phyloP scores from a whole-genome alignment of 768 basidiomycete genomes.

The Tricholoma hemisulphureum region DNA sequence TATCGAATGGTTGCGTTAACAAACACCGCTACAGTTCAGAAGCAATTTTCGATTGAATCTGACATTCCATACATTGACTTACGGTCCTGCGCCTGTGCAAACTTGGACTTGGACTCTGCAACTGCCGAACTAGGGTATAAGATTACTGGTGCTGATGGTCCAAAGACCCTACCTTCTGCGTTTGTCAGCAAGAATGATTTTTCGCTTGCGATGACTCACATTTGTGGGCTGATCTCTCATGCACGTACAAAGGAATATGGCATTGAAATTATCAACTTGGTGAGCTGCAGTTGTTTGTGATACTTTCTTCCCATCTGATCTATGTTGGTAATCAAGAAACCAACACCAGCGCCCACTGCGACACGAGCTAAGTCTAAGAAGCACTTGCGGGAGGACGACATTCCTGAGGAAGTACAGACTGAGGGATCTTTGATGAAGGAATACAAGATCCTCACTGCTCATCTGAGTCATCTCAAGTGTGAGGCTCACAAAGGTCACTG shows the following conservation, averaged over 20 bases:
- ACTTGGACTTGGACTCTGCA: neutral
- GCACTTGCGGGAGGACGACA: neutral
- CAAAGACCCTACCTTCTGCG: neutral
- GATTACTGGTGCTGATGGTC: neutral
- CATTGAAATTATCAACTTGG: neutral
- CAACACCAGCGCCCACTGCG: too few species aligned
- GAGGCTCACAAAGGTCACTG: neutral
- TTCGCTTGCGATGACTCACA: neutral
- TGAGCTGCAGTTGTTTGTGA: neutral
- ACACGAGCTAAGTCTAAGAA: too few species aligned
- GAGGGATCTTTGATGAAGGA: neutral
- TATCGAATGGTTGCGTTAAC: neutral
- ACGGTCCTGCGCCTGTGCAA: neutral
- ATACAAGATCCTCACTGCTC: neutral
- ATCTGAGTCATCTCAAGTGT: neutral
- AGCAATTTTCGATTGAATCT: neutral
- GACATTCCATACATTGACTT: too few species aligned
- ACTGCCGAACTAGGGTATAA: neutral
- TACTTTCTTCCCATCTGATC: too few species aligned
- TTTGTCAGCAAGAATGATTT: neutral
- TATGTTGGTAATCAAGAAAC: too few species aligned
- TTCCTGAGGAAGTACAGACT: neutral
- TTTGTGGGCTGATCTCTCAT: neutral
- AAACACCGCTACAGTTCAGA: neutral
- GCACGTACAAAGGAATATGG: too few species aligned